phyloP scores from a whole-genome alignment of 306 rosid species.

The Trifolium fragiferum region DNA sequence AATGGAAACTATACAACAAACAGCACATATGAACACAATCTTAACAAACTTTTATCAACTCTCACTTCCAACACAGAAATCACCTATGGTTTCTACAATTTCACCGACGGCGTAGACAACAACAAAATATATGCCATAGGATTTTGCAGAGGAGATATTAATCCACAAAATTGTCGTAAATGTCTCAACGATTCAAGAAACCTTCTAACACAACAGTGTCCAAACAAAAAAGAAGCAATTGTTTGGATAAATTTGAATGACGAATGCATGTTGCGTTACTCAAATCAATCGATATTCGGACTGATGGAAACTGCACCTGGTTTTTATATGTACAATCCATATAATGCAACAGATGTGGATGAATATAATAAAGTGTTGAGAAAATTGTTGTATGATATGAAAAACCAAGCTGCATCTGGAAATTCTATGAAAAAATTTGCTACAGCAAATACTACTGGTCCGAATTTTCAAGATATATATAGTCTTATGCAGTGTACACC shows the following conservation, averaged over 20 bases:
- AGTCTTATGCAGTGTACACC: constrained; percentile 15
- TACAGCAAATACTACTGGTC: neutral
- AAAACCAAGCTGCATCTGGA: neutral
- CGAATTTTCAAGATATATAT: constrained; percentile 1
- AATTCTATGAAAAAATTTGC: neutral
- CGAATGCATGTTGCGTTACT: constrained; percentile 43
- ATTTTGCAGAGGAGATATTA: constrained; percentile 53
- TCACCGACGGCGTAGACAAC: constrained; percentile 35
- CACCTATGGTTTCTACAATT: constrained; percentile 45
- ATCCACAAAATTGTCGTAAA: constrained; percentile 30
- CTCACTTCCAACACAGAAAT: constrained; percentile 30
- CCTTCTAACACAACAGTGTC: constrained; percentile 39
- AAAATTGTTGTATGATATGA: neutral
- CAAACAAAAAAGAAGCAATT: constrained; percentile 52
- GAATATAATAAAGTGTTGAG: neutral
- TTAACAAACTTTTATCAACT: constrained; percentile 43
- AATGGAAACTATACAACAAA: constrained; percentile 47
- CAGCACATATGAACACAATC: constrained; percentile 50
- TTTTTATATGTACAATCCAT: neutral
- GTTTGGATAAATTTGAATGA: constrained; percentile 35
- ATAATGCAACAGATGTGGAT: neutral
- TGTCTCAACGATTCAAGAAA: constrained; percentile 42
- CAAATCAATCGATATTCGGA: constrained; percentile 24
- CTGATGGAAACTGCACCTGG: neutral
- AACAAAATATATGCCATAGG: constrained; percentile 43